Base-by-base conservation (phyloP, 2,329 filamentous ascomycete genomes). In the Colletotrichum sp. region DNA sequence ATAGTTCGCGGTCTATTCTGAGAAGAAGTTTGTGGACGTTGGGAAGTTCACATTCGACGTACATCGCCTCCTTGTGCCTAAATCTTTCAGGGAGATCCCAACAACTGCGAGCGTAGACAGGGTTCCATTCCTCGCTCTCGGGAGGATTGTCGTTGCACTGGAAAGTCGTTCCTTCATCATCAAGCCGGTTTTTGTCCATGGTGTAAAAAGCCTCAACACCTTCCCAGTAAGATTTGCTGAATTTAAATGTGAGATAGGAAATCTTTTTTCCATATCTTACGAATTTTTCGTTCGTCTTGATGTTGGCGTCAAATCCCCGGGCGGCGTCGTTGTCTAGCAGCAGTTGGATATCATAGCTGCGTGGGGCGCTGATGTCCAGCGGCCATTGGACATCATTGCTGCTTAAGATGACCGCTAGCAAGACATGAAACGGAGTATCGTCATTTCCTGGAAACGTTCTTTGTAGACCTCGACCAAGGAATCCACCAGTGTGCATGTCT, bases 221-320 rank as follows among this genome's bases (percentile, higher is more conserved):
- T 13, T 49, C 44, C 10, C 6, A 49, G n/a, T 49, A n/a, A 49
- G 44, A 13, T 49, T 13, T 49, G 44, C 44, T 49, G 44, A 21
- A 49, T 7, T 21, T 49, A 2, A 49, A 21, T 49, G 44, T 21
- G 44, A 49, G 44, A 21, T 12, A 49, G 44, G 18, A 9, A 4
- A 2, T 0, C n/a, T 6, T 6, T 49, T 49, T 21, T 21, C 44
- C 18, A n/a, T 7, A 4, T 0, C 18, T 13, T 21, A 1, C 9
- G 1, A n/a, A 2, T 21, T 49, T 49, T 49, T 13, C 9, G 18
- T 49, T 21, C 10, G 44, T 12, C 10, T 0, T n/a, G 18, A 49
- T 49, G 3, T 49, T n/a, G 44, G 44, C n/a, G 18, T 21, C 44
- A 7, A n/a, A 21, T 13, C 10, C 10, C 9, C 18, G 44, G 44